Base-by-base conservation (phyloP, 768 basidiomycete genomes). In the Suillus americanus region DNA sequence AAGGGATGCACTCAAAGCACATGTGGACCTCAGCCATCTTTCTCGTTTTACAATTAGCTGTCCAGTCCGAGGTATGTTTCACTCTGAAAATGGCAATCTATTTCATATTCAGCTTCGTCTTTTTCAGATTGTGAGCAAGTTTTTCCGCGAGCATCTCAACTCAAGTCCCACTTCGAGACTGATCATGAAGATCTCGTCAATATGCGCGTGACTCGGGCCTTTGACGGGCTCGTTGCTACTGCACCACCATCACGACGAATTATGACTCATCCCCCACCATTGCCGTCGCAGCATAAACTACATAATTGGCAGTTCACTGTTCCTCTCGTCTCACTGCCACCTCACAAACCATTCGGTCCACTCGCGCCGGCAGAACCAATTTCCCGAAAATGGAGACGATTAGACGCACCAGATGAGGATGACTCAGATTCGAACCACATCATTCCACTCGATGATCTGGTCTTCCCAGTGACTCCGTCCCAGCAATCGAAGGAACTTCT, bases 331-430 rank as follows among this genome's bases (percentile, higher is more conserved):
- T 35, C 33, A 28, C 30, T 62, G 33, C 37, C 60, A 13, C 60
- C n/a, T 28, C 61, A 57, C 33, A 35, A 38, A 57, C 28, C 5
- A 20, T 18, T 38, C 8, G 13, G 25, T 4, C n/a, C 20, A 16
- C 25, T 45, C 62, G 12, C 28, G 25, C 35, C 65, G 28, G 60
- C 68, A 5, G 68, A 65, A 60, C 37, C 61, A 3, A 46, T 72
- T 41, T 64, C 71, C 38, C 78, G 77, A 57, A 76, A 68, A 63
- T 76, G 79, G 78, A 74, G 69, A 48, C 67, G 73, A 48, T 60
- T 78, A 64, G 57, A 70, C 13, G 69, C 66, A 12, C 74, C 68
- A 37, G 75, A 71, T 35, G 64, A 61, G 3, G 73, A 73, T 18
- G 65, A 65, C 20, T 61, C 60, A 13, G 62, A 68, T 12, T 56